A percentile compares a stretch with the other conserved stretches of the same genome.
These are phyloP conservation scores for Rhinocladiella mackenziei DNA, from an alignment of 2,329 filamentous ascomycete genomes.

Conservation along the genomic window DNA sequence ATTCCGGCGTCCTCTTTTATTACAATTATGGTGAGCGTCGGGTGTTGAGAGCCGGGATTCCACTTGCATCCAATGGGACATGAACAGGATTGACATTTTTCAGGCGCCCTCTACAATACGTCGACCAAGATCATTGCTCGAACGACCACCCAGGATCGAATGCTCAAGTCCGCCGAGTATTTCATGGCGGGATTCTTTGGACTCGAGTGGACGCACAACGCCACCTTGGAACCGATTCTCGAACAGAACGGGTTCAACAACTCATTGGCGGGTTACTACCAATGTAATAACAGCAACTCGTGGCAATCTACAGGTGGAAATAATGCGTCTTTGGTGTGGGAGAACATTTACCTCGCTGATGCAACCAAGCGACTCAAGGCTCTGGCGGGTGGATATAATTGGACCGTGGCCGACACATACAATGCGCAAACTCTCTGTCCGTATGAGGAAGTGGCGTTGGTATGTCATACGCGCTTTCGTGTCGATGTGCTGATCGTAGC, in stretches of 20 bases:
- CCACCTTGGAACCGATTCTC: conserved; percentile 67
- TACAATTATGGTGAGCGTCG: conserved; percentile 61
- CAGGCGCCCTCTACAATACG: conserved; percentile 59
- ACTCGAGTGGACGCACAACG: conserved; percentile 67
- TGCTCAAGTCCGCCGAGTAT: conserved; percentile 73
- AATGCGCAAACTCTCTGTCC: conserved; percentile 69
- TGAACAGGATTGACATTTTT: too few species aligned
- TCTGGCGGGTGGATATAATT: conserved; percentile 57
- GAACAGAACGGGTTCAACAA: conserved; percentile 64
- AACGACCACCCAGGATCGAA: conserved; percentile 72
- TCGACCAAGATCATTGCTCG: conserved; percentile 68
- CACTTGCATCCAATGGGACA: too few species aligned
- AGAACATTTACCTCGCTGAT: conserved; percentile 60
- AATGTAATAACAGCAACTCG: conserved; percentile 59
- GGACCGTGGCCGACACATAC: conserved; percentile 61
- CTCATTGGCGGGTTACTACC: conserved; percentile 61
- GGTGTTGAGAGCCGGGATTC: conserved; percentile 1
- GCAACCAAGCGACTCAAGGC: conserved; percentile 58
- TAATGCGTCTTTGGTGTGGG: conserved; percentile 58
- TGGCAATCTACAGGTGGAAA: conserved; percentile 48
- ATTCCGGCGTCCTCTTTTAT: conserved; percentile 66
- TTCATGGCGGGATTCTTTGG: conserved; percentile 78
- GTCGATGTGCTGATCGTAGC: neutral
- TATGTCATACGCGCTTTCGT: neutral
- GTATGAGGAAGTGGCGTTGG: conserved; percentile 70